Percentiles rank a stretch among this genome's conserved stretches.
phyloP scores from a whole-genome alignment of 371 early-diverging fungal genomes.

The Zychaea mexicana region DNA sequence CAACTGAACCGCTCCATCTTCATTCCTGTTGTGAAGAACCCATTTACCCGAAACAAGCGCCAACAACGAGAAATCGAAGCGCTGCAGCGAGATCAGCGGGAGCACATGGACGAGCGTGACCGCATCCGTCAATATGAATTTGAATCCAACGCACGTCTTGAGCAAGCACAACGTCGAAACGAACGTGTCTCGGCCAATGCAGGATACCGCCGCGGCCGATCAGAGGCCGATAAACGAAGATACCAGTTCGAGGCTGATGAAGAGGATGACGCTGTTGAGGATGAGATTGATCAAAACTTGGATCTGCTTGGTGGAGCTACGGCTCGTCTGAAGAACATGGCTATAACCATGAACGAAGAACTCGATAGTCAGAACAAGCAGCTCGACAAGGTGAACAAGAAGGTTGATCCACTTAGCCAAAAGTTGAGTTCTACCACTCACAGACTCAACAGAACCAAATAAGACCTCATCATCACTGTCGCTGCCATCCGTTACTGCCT shows the following conservation, averaged over 20 bases:
- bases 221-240: conserved; percentile 59
- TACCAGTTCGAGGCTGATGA: conserved; percentile 68
- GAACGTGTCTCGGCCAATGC: conserved; percentile 42
- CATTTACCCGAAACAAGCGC: conserved; percentile 62
- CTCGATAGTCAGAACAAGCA: conserved; percentile 69
- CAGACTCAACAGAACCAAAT: conserved; percentile 48
- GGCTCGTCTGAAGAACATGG: conserved; percentile 73
- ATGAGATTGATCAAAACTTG: conserved; percentile 81
- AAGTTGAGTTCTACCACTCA: conserved; percentile 42
- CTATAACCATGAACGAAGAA: conserved; percentile 73
- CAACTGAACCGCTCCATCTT: conserved; percentile 82
- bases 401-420: conserved; percentile 49
- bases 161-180: conserved; percentile 46
- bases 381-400: conserved; percentile 29
- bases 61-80: conserved; percentile 57
- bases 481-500: background rate
- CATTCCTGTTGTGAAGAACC: conserved; percentile 71
- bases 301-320: conserved; percentile 66
- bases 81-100: conserved; percentile 54
- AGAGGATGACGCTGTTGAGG: conserved; percentile 74
- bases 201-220: conserved; percentile 50
- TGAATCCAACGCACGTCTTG: conserved; percentile 50
- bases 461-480: conserved; percentile 4
- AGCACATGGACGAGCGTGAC: conserved; percentile 46
- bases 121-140: conserved; percentile 28